Evolutionary conservation across 129 eudicot species (phyloP).

Genomic region (Flaveria ramosissima): DNA sequence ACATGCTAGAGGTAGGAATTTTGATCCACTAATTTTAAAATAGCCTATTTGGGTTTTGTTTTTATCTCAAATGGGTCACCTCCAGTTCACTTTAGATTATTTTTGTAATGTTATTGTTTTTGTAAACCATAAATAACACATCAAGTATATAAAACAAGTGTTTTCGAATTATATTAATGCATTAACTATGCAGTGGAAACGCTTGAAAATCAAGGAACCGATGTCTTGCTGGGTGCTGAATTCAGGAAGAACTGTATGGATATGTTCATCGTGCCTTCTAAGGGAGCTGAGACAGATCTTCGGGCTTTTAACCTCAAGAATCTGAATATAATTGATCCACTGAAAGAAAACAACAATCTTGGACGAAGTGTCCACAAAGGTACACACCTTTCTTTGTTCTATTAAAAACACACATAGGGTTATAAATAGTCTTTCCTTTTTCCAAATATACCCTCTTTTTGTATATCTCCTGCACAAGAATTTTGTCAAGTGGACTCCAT

Average conservation of each 20-base stretch:
- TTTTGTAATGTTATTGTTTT: neutral
- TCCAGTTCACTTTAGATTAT: neutral
- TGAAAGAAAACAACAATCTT: conserved; percentile 87
- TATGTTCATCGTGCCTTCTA: conserved; percentile 65
- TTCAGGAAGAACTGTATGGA: conserved; percentile 63
- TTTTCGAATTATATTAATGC: neutral
- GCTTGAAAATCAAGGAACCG: conserved; percentile 34
- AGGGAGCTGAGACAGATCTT: conserved; percentile 45
- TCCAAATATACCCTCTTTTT: conserved; percentile 1
- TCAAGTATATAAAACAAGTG: neutral
- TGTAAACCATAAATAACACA: neutral
- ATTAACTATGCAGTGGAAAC: conserved; percentile 47
- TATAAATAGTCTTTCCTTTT: neutral
- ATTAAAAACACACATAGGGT: neutral
- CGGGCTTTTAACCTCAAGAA: conserved; percentile 60
- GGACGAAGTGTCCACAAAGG: conserved; percentile 95
- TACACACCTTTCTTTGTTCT: conserved; percentile 18
- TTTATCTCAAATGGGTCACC: too few relatives aligned
- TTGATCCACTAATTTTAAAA: too few relatives aligned
- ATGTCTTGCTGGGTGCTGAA: conserved; percentile 57
- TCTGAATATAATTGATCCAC: conserved; percentile 88
- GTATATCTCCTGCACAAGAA: neutral
- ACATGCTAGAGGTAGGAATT: neutral
- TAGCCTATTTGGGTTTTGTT: too few relatives aligned
- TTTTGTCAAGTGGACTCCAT: neutral